A percentile compares a stretch with the other conserved stretches of the same genome.
Evolutionary conservation across 202 grass and related monocot species (phyloP).

Genomic region (Brachypodium distachyon): DNA sequence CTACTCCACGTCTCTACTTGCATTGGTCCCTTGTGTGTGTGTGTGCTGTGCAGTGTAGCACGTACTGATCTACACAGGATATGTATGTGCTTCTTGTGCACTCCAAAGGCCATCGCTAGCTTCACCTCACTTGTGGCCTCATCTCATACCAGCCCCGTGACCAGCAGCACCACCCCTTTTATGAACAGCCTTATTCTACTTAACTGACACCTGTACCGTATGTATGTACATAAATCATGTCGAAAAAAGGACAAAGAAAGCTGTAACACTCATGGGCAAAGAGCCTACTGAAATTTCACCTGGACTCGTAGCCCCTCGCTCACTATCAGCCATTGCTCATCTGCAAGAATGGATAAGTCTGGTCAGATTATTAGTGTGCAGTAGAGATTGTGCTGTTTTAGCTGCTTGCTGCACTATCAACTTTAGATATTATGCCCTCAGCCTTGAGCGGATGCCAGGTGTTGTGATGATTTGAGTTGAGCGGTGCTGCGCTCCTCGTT

Average conservation of each 20-base stretch:
- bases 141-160: conserved; percentile 25
- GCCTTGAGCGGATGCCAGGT: neutral
- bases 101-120: neutral
- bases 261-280: neutral
- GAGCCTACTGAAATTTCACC: neutral
- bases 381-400: conserved; percentile 1
- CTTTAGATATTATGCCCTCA: neutral
- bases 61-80: neutral
- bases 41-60: neutral
- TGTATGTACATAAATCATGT: neutral
- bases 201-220: neutral
- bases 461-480: neutral
- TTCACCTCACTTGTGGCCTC: conserved; percentile 22
- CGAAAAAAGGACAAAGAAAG: neutral
- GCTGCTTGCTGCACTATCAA: neutral
- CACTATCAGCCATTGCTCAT: neutral
- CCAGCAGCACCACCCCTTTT: conserved; percentile 2
- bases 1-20: neutral
- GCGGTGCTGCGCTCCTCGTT: neutral
- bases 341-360: neutral
- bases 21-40: too few relatives aligned
- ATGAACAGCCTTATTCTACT: neutral
- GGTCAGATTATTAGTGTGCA: neutral
- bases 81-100: neutral
- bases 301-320: neutral